Evolutionary conservation across 2,329 filamentous ascomycete genomes (phyloP), one percentile per base, ranked within the genome.

Genomic region (Sordariomycetes sp.): DNA sequence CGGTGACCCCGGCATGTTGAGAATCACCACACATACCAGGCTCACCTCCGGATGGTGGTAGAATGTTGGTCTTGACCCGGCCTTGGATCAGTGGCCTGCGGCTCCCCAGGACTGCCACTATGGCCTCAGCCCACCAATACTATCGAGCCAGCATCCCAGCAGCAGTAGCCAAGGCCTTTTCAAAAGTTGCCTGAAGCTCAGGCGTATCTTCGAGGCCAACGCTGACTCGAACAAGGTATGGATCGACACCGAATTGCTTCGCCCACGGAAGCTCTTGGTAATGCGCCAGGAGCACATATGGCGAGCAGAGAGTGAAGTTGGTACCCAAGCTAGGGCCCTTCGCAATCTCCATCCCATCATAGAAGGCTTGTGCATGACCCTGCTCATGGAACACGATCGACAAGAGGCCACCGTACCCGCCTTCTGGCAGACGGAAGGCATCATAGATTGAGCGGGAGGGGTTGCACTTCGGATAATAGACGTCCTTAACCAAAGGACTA

Each of bases 261-360:
- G 84, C 86, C 92, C 92, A 98, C n/a, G 88, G 80, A 27, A 96
- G 58, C 64, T 98, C 92, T 30, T 73, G 68, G 49, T 92, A 98
- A 57, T 98, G 92, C 5, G 92, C 92, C 21, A 98, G 60, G 21
- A 98, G 65, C 16, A 92, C 86, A 55, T 94, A 98, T 1, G 92
- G 92, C 32, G 82, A 94, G 37, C 82, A 82, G 24, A 98, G 66
- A 0, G 92, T 96, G 54, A 98, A 98, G 57, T 98, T 98, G 1
- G 92, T 96, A 3, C 92, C 92, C 32, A 98, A 65, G 57, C 87
- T 95, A 0, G 92, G 92, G 0, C 92, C 92, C 58, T 98, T 98
- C 25, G 86, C 79, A 2, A 87, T 92, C 41, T 93, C 78, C 12
- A 98, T 63, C 10, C 74, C 70, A 58, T 98, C 87, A 57, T 82